Evolutionary conservation across 495 filamentous ascomycete genomes (phyloP).

Genomic region (Penicillium steckii): DNA sequence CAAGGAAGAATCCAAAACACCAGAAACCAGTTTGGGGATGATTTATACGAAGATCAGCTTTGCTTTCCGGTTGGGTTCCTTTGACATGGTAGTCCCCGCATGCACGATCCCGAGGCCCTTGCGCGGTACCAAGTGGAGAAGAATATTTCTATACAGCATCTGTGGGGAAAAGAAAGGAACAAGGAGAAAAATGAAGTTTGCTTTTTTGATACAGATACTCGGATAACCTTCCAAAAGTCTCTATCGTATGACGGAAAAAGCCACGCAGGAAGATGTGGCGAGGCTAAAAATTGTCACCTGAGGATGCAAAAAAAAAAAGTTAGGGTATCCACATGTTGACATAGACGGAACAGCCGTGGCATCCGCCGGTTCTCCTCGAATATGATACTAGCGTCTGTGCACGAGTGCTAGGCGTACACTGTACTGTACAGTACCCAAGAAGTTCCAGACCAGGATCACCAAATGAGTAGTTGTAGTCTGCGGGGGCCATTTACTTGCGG

Average conservation of each 20-base stretch:
- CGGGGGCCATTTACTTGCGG: constrained; percentile 5
- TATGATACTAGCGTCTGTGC: not conserved
- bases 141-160: not conserved
- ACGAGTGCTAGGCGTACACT: not conserved
- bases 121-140: constrained; percentile 1
- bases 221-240: constrained; percentile 6
- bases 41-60: not conserved
- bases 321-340: not conserved
- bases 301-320: not conserved
- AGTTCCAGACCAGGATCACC: constrained; percentile 1
- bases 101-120: constrained; percentile 7
- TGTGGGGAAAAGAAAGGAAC: constrained; percentile 1
- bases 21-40: not conserved
- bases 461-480: not conserved
- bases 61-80: not conserved
- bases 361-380: not conserved
- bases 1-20: not conserved
- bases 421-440: too few relatives aligned
- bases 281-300: constrained; percentile 1
- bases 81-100: constrained; percentile 6
- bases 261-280: not conserved
- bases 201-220: constrained; percentile 8
- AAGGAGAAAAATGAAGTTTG: not conserved
- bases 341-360: not conserved
- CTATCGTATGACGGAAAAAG: not conserved